Conservation (phyloP, 495 filamentous ascomycete species). For the Parathielavia hyrcaniae region DNA sequence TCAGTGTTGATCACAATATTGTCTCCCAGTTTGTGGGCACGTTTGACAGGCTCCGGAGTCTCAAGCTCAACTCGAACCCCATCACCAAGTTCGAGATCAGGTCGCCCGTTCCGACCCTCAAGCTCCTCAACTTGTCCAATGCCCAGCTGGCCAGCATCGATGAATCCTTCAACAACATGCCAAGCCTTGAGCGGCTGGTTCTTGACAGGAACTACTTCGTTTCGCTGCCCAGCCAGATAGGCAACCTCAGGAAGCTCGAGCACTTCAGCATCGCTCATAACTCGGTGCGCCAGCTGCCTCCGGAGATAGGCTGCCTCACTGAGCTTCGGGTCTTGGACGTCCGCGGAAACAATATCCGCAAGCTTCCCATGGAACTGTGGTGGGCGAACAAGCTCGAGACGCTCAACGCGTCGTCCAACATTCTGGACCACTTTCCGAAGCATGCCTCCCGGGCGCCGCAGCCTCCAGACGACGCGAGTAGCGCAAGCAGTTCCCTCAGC, state of each 20-base stretch:
- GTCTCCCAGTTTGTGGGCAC: conserved; percentile 80
- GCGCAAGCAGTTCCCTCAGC: conserved; percentile 25
- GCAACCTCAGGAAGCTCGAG: conserved; percentile 75
- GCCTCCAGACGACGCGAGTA: conserved; percentile 44
- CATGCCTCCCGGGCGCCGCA: conserved; percentile 58
- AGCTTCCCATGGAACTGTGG: conserved; percentile 88
- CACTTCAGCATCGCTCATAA: conserved; percentile 93
- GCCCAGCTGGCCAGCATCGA: conserved; percentile 85
- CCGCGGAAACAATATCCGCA: conserved; percentile 83
- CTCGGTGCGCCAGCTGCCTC: conserved; percentile 69
- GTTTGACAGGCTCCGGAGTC: conserved; percentile 73
- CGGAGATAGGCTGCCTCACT: conserved; percentile 75
- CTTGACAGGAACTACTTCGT: conserved; percentile 95
- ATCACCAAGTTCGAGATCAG: conserved; percentile 86
- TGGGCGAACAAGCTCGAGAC: conserved; percentile 81
- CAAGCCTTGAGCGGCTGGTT: conserved; percentile 76
- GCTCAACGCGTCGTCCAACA: conserved; percentile 91
- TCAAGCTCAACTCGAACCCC: conserved; percentile 87
- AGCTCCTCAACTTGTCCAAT: conserved; percentile 76
- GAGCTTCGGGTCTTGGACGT: conserved; percentile 82
- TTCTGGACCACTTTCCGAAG: conserved; percentile 84
- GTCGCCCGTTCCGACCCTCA: conserved; percentile 69
- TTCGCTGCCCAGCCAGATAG: conserved; percentile 75
- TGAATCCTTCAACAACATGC: conserved; percentile 77
- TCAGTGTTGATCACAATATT: conserved; percentile 83